Percentiles rank a stretch among this genome's conserved stretches.
These are phyloP conservation scores for Carex littledalei DNA, from an alignment of 176 grass and related monocot species.

Conservation along the genomic window DNA sequence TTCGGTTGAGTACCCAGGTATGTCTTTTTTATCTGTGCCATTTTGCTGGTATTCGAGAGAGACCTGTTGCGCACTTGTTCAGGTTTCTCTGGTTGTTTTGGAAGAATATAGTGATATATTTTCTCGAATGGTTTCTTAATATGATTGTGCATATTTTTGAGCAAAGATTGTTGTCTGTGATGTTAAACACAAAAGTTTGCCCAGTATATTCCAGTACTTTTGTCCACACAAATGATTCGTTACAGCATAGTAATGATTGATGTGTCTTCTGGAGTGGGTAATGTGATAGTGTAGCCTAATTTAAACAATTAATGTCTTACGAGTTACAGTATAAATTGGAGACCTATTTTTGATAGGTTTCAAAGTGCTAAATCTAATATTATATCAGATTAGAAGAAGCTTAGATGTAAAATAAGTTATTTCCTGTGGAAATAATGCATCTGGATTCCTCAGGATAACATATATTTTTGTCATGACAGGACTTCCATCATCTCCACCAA, in stretches of 20 bases:
- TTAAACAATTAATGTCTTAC: neutral
- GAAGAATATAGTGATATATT: neutral
- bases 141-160: neutral
- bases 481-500: conserved; percentile 49
- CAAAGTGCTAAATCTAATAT: neutral
- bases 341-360: neutral
- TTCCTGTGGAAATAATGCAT: neutral
- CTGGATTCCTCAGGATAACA: neutral
- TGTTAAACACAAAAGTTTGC: neutral
- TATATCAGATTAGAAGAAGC: neutral
- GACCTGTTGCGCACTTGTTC: neutral
- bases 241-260: neutral
- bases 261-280: neutral
- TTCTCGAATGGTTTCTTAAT: neutral
- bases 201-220: neutral
- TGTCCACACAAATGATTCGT: neutral
- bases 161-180: neutral
- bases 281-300: neutral
- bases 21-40: neutral
- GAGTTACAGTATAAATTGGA: neutral
- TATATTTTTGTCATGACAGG: conserved; percentile 39
- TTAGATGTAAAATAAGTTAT: neutral
- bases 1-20: conserved; percentile 85
- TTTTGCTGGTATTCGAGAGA: neutral
- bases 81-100: neutral